Base-by-base conservation (phyloP, 2,329 filamentous ascomycete species). In the Clarireedia paspali region DNA sequence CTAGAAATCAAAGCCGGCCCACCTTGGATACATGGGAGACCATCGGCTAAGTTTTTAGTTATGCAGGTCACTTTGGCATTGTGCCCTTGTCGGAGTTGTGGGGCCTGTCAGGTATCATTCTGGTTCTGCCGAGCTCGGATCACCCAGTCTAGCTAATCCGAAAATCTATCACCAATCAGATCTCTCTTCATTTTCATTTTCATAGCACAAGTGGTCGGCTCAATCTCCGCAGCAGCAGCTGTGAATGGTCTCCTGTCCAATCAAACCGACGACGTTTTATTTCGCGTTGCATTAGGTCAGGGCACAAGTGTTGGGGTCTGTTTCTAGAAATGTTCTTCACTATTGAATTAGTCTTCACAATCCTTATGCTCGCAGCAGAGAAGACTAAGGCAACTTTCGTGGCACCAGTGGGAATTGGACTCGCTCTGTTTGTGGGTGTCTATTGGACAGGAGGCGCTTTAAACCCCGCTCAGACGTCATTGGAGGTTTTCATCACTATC, bases 251-350 rank as follows among this genome's bases (percentile, higher is more conserved):
- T 48, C 5, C 15, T 48, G 7, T 12, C 51, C 14, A 34, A 23
- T 6, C 17, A 30, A 6, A 12, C 30, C 30, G 46, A 23, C 46
- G 46, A 38, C 46, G 38, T 15, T 26, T 55, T 12, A 38, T 47
- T 38, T 4, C 24, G 6, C 7, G 53, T 55, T 42, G 50, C 30
- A 54, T 50, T 34, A 23, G 40, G 4, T 12, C 27, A 26, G 14
- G 15, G 12, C 6, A 2, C 2, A 17, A n/a, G 6, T 23, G 30
- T 7, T 74, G 75, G 58, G 75, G 74, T 7, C 63, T 76, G 30
- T 74, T 77, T 58, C 74, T 77, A 17, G 75, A 77, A 60, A 73
- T 74, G 51, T 67, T 77, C 20, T 63, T 77, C 2, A 77, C 75
- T 5, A 71, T 74, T 4, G 70, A 75, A 56, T 61, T 77, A 27